Base-by-base conservation (phyloP, 768 basidiomycete genomes). In the Tulasnella sp. region DNA sequence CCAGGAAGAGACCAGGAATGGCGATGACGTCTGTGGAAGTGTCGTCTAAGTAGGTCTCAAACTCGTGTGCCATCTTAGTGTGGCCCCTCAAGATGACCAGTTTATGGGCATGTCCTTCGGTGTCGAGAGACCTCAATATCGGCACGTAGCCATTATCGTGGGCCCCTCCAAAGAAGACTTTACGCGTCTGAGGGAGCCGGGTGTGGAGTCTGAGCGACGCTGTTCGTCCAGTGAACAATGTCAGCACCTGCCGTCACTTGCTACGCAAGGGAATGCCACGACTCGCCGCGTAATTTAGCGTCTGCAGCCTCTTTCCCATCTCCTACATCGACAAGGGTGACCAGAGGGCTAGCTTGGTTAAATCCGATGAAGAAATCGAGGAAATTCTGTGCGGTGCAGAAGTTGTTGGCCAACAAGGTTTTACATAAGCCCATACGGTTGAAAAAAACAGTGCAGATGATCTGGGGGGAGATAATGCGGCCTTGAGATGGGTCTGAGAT, bases 71-170 rank as follows among this genome's bases (percentile, higher is more conserved):
- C 66, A 82, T 75, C 11, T 83, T 78, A 42, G 73, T 68, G 68
- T 84, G 84, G 58, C 82, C 76, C 70, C 76, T 79, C 50, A 87
- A 73, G 31, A 86, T 74, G 60, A 81, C 74, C 62, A 86, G 72
- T 71, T 84, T 87, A 58, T 81, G 72, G 63, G 77, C 76, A 65
- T 76, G 79, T 30, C 84, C 83, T 29, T 79, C 77, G 45, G 84
- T 84, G 54, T 83, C 78, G 52, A 82, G 77, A 19, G 82, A 80
- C 49, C 78, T 77, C 54, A 87, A 76, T 59, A 74, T 75, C 24
- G 79, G 76, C 52, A 78, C 75, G 71, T 87, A 86, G 64, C 85
- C 84, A 71, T 80, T 80, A 70, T 86, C 84, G 67, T 86, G 85
- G 65, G 80, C 82, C 78, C 84, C 84, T 66, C 81, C 83, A 65